Evolutionary conservation across 139 green algal species (phyloP).

Genomic region (Chlamydomonas asymmetrica): DNA sequence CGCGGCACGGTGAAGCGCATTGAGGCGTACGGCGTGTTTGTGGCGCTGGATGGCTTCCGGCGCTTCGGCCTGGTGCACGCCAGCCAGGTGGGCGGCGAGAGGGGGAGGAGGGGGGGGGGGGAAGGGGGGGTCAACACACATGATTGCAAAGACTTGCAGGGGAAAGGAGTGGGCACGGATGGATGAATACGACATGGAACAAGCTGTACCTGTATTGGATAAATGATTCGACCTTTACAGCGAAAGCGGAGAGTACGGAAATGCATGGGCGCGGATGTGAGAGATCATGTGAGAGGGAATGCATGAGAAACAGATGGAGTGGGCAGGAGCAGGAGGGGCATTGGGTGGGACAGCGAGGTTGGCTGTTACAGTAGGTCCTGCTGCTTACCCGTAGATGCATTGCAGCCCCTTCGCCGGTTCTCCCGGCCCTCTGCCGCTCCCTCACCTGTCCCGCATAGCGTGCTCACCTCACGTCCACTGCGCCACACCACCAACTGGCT

Average conservation of each 20-base stretch:
- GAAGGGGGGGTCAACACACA: background rate
- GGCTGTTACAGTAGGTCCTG: background rate
- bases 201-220: no score
- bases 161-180: no score
- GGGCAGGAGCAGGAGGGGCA: background rate
- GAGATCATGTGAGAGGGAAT: no score
- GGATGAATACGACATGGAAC: no score
- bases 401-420: no score
- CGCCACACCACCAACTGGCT: background rate
- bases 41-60: constrained; percentile 62
- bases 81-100: constrained; percentile 49
- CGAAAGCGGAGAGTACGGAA: no score
- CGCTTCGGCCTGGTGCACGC: constrained; percentile 67
- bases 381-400: background rate
- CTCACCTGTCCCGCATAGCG: no score
- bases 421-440: no score
- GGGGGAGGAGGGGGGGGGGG: background rate
- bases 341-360: background rate
- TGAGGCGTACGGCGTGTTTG: constrained; percentile 76
- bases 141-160: no score
- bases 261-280: no score
- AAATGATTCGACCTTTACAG: no score
- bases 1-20: constrained; percentile 57
- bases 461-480: background rate
- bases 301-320: no score